phyloP scores from a whole-genome alignment of 768 basidiomycete genomes.

The Trametes villosa region DNA sequence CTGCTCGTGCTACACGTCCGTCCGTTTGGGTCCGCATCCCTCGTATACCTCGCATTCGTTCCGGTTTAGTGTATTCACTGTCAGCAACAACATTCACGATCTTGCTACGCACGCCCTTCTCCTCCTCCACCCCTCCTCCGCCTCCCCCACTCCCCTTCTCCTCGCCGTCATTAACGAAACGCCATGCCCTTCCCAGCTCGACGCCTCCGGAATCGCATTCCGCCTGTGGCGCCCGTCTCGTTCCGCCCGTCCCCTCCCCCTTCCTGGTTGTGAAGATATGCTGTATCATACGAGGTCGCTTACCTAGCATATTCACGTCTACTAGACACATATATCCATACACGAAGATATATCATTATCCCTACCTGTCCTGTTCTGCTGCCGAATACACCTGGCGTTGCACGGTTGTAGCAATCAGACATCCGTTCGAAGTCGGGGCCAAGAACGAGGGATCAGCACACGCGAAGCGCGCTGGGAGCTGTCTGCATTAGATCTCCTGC shows the following conservation, averaged over 20 bases:
- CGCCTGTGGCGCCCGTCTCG: neutral
- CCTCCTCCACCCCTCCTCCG: neutral
- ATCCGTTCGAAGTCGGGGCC: too few relatives aligned
- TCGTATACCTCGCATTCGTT: constrained; percentile 25
- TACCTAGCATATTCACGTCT: constrained; percentile 24
- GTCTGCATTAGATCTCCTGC: too few relatives aligned
- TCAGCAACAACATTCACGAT: constrained; percentile 22
- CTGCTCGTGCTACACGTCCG: constrained; percentile 5
- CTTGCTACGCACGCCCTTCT: constrained; percentile 12
- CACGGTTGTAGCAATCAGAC: too few relatives aligned
- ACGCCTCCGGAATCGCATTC: neutral
- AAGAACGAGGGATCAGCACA: too few relatives aligned
- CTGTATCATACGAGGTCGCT: constrained; percentile 26
- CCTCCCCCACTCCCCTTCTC: neutral
- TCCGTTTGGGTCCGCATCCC: constrained; percentile 16
- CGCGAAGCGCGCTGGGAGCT: too few relatives aligned
- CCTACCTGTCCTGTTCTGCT: neutral
- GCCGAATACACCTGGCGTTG: neutral
- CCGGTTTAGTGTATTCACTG: constrained; percentile 16
- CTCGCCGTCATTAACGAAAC: neutral
- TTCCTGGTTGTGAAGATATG: constrained; percentile 7
- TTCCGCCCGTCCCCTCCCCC: neutral
- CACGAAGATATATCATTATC: constrained; percentile 30
- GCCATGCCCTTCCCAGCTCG: constrained; percentile 1
- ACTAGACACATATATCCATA: constrained; percentile 28